Percentiles rank a stretch among this genome's conserved stretches.
phyloP scores from a whole-genome alignment of 192 early-diverging fungal genomes.

The Ambispora gerdemannii region DNA sequence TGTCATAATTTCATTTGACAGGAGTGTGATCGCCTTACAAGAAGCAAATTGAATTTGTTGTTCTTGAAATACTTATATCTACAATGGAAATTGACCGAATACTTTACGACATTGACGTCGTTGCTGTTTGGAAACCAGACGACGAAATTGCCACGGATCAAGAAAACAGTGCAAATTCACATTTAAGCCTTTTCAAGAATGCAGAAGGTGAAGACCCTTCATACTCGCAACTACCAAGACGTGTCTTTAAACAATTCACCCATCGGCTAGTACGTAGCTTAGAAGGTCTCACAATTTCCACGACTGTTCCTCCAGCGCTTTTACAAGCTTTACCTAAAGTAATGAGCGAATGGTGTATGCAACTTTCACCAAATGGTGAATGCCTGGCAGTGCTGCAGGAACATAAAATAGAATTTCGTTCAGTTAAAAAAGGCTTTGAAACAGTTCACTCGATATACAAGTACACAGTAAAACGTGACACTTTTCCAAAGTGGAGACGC shows the following conservation, averaged over 20 bases:
- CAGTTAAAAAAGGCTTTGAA: conserved; percentile 40
- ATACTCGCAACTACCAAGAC: conserved; percentile 28
- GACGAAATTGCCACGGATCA: conserved; percentile 32
- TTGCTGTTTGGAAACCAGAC: conserved; percentile 41
- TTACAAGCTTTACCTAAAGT: conserved; percentile 36
- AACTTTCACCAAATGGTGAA: conserved; percentile 37
- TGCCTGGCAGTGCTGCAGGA: conserved; percentile 43
- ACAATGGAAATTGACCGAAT: conserved; percentile 4
- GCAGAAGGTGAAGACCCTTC: conserved; percentile 15
- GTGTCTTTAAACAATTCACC: conserved; percentile 28
- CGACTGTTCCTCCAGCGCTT: conserved; percentile 43
- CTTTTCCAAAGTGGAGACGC: conserved; percentile 45
- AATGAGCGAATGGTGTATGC: conserved; percentile 37
- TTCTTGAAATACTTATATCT: no score
- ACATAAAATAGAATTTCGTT: conserved; percentile 43
- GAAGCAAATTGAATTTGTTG: no score
- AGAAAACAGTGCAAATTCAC: conserved; percentile 10
- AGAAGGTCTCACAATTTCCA: conserved; percentile 33
- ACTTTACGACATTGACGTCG: conserved; percentile 41
- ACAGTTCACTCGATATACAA: conserved; percentile 38
- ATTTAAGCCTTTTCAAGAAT: conserved; percentile 7
- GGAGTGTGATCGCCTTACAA: no score
- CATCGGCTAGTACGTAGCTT: conserved; percentile 24
- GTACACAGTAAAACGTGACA: conserved; percentile 28
- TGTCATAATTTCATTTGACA: no score